Evolutionary conservation across 208 protist species (phyloP), one percentile per base, ranked within the genome.

Genomic region (Wallacemonas rigidus): DNA sequence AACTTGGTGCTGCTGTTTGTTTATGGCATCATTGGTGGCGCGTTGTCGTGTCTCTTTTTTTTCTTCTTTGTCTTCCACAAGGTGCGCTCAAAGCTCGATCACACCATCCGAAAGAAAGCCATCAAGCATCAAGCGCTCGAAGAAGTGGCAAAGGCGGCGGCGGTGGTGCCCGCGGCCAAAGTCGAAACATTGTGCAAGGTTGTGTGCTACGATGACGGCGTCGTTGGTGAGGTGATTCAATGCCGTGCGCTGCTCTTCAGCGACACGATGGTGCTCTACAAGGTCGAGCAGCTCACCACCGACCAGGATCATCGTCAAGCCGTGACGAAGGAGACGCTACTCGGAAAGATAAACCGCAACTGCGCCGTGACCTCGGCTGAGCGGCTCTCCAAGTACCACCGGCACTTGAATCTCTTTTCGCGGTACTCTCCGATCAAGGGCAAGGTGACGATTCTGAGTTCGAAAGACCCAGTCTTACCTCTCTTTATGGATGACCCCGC

Each of bases 381-480:
- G 73, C 89, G 86, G 48, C 78, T 95, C 44, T 91, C 85, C 2
- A 88, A 89, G 62, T 95, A 89, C 69, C 91, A 95, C 69, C 86
- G 91, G 3, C 91, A 95, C 63, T 54, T 72, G 39, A 86, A 93
- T 71, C 80, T 64, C 5, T 73, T 58, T 55, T 79, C 76, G 26
- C 88, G 87, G 15, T 79, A 80, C 60, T 76, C 91, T 0, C 78
- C 91, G 17, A 62, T 95, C 9, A 85, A 89, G 40, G 91, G 91
- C 36, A 91, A 86, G 73, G 90, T 82, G 67, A 83, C 83, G 44
- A 62, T 92, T 1, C 74, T 95, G 35, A 63, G 51, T 0, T 71
- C 76, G 12, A 84, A 84, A 67, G 77, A 82, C 6, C 8, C 3
- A 3, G 80, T 63, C 8, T 67, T 82, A 14, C 81, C 88, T 35